Conservation (phyloP, 83 land plant species). For the Larix sibirica region DNA sequence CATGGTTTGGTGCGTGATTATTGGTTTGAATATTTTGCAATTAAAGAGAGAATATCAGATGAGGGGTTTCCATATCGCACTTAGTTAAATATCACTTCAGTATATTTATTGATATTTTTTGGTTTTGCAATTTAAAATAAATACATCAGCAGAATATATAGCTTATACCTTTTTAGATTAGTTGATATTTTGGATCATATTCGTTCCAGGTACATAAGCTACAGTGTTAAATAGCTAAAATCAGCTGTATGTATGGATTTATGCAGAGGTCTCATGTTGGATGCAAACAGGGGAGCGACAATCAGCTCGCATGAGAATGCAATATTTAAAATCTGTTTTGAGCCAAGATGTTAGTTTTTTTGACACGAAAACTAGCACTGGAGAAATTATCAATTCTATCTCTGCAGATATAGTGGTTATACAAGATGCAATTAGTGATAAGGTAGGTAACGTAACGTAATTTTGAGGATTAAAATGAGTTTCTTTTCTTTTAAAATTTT, state of each 20-base stretch:
- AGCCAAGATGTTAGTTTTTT: slow-evolving; percentile 67
- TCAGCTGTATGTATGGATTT: neutral
- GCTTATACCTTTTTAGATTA: neutral
- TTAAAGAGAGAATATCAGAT: neutral
- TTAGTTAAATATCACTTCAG: neutral
- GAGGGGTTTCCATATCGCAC: neutral
- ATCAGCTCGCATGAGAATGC: slow-evolving; percentile 57
- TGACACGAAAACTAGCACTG: slow-evolving; percentile 57
- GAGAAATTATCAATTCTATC: slow-evolving; percentile 49
- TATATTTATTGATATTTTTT: neutral
- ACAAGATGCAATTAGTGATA: slow-evolving; percentile 83
- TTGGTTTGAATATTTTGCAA: slow-evolving; percentile 1
- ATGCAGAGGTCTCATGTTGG: slow-evolving; percentile 79
- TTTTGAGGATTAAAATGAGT: neutral
- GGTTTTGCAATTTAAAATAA: neutral
- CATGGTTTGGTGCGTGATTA: neutral
- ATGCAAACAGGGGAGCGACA: slow-evolving; percentile 88
- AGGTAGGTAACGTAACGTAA: slow-evolving; percentile 36
- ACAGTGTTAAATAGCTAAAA: neutral
- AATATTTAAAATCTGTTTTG: slow-evolving; percentile 57
- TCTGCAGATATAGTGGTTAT: slow-evolving; percentile 63
- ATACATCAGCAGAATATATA: neutral
- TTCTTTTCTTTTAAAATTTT: slow-evolving; percentile 16
- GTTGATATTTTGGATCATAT: neutral
- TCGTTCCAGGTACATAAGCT: neutral